Base-by-base conservation (phyloP, 2,329 filamentous ascomycete genomes). In the Hypoxylon sp. region DNA sequence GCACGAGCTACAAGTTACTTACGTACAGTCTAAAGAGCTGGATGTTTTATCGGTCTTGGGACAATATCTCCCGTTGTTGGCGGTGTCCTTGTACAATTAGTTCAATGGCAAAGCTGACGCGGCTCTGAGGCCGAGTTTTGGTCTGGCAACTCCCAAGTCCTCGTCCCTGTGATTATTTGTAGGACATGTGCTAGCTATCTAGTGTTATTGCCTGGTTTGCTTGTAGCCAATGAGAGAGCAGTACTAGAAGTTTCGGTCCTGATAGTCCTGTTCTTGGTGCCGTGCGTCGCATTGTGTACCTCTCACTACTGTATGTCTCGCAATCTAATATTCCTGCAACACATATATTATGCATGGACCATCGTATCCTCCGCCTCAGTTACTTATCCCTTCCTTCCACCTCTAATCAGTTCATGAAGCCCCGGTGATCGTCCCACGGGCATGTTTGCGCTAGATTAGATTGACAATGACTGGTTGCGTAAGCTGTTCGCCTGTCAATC, bases 41-140 rank as follows among this genome's bases (percentile, higher is more conserved):
- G 72, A 73, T 75, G 71, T 74, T 75, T 74, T 73, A 74, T 74
- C 72, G 71, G 70, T 69, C 64, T 71, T 53, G 62, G 34, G 61
- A 61, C 65, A 72, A 72, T 20, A 32, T 37, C 20, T 55, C 44
- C 39, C 55, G n/a, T 64, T 6, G 62, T 49, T 49, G 63, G 39
- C 54, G 44, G 37, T 51, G 68, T 66, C 61, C 52, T 60, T 69
- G 70, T 72, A 65, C 68, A 43, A 50, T 70, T 70, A 69, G 56
- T 68, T 63, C 59, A 56, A 67, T 65, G 64, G 46, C 66, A 70
- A 71, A 59, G 64, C 64, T 59, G 53, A 69, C 68, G 68, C 67
- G 65, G 53, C 68, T 68, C 22, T 51, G 69, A 68, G 68, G 57
- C 66, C 68, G 72, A 72, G 69, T 75, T 75, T 73, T 75, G 73